phyloP scores from a whole-genome alignment of 2,329 filamentous ascomycete species.

The Botrytis squamosa region DNA sequence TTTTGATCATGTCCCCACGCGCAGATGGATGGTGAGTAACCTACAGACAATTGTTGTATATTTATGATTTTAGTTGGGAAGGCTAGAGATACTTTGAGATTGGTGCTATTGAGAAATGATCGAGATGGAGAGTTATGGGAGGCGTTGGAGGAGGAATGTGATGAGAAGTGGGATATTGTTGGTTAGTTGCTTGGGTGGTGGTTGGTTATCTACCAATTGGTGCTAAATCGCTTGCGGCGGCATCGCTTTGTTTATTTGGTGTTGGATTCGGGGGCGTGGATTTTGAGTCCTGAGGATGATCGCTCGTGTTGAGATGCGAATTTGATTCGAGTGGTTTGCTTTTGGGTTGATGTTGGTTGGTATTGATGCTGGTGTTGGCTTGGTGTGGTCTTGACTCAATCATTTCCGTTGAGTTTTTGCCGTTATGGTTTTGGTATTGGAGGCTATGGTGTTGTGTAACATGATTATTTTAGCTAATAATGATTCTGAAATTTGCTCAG shows the following conservation, averaged over 20 bases:
- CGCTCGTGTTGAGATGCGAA: neutral
- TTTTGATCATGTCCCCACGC: neutral
- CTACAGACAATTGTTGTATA: neutral
- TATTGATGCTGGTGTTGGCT: neutral
- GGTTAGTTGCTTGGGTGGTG: neutral
- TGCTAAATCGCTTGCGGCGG: constrained; percentile 4
- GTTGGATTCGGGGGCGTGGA: neutral
- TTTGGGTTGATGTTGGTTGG: neutral
- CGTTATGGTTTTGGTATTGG: neutral
- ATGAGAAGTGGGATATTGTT: constrained; percentile 1
- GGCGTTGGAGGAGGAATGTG: neutral
- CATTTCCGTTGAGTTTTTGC: neutral
- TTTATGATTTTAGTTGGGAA: neutral
- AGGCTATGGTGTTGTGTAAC: neutral
- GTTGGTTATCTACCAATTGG: too few relatives aligned
- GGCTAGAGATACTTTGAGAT: neutral
- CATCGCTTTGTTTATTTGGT: neutral
- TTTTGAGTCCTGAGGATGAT: neutral
- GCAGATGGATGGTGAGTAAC: neutral
- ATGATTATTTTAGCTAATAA: neutral
- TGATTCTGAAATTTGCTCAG: neutral
- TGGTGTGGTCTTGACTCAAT: neutral
- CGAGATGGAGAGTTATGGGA: neutral
- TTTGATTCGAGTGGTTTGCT: neutral
- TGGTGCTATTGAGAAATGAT: neutral